phyloP scores from a whole-genome alignment of 2,329 filamentous ascomycete genomes.

The Talaromyces sp. region DNA sequence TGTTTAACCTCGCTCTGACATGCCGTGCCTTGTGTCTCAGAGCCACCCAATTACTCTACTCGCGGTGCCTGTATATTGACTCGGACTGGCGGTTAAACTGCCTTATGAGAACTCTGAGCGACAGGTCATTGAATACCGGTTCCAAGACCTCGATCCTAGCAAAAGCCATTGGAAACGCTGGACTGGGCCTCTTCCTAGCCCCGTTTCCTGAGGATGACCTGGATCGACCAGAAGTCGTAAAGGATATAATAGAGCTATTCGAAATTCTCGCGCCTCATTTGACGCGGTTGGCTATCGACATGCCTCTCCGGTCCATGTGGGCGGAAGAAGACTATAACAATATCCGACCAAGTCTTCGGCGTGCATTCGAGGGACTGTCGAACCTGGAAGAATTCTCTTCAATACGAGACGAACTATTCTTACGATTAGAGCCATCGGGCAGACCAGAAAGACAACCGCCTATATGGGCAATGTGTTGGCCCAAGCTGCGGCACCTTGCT shows the following conservation, averaged over 20 bases:
- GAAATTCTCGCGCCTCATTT: background rate
- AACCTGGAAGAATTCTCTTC: background rate
- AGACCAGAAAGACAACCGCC: background rate
- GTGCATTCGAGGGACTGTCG: background rate
- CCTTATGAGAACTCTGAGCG: background rate
- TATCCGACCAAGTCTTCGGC: background rate
- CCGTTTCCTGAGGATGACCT: background rate
- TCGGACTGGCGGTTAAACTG: background rate
- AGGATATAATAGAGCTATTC: background rate
- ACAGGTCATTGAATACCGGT: background rate
- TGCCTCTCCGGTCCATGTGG: background rate
- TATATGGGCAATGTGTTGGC: background rate
- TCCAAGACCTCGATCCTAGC: background rate
- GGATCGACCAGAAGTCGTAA: background rate
- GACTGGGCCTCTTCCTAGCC: background rate
- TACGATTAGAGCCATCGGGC: background rate
- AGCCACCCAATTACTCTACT: background rate
- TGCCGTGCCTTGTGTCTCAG: background rate
- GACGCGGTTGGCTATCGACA: background rate
- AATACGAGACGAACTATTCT: background rate
- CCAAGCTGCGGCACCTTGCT: background rate
- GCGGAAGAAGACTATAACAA: background rate
- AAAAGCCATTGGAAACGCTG: background rate
- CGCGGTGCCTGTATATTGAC: background rate
- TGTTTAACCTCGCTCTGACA: background rate